Evolutionary conservation across 2,329 filamentous ascomycete genomes (phyloP).

Genomic region (Venturia nashicola): DNA sequence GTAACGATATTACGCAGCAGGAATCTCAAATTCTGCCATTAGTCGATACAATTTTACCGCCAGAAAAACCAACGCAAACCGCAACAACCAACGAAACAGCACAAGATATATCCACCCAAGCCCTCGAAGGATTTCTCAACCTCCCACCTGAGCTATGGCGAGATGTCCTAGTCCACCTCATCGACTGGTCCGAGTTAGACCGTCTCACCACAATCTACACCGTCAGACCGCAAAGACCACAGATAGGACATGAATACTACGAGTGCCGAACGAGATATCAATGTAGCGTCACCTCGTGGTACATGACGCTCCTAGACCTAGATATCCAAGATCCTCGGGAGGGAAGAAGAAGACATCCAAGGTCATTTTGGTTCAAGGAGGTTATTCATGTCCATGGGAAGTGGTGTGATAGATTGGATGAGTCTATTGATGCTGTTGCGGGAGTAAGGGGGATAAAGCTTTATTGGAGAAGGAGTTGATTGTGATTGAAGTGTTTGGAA

Average conservation of each 20-base stretch:
- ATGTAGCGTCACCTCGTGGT: background rate
- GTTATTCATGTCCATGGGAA: background rate
- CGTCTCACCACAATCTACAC: background rate
- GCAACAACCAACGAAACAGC: background rate
- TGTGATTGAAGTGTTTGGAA: too few species aligned
- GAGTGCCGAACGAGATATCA: background rate
- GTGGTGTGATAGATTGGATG: background rate
- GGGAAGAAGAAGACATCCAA: background rate
- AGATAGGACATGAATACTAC: background rate
- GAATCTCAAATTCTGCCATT: background rate
- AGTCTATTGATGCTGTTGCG: background rate
- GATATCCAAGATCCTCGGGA: background rate
- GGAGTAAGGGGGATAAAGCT: background rate
- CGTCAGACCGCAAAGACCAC: background rate
- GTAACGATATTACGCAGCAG: too few species aligned
- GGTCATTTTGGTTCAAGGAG: background rate
- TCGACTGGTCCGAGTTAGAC: background rate
- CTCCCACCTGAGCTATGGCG: background rate
- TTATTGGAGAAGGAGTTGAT: background rate
- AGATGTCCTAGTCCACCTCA: background rate
- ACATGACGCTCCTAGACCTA: background rate
- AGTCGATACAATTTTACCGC: background rate
- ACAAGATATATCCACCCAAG: background rate
- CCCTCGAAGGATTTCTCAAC: background rate
- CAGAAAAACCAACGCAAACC: background rate